Evolutionary conservation across 371 early-diverging fungal species (phyloP).

Genomic region (Circinella umbellata): DNA sequence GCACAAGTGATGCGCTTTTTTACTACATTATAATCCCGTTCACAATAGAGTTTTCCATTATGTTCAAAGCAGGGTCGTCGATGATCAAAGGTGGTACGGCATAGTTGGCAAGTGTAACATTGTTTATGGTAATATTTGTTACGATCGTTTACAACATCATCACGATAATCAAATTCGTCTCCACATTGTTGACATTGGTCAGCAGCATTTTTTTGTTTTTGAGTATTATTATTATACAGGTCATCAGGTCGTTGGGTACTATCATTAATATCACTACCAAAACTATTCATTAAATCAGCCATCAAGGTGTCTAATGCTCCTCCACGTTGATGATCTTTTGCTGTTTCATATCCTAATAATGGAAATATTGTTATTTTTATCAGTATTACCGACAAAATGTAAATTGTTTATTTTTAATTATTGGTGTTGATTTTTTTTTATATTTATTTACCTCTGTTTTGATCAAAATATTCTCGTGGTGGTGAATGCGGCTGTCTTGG

Average conservation of each 20-base stretch:
- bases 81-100: constrained; percentile 65
- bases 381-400: background rate
- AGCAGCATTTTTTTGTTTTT: background rate
- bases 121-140: constrained; percentile 48
- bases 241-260: constrained; percentile 16
- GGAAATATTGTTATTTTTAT: background rate
- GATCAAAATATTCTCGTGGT: constrained; percentile 16
- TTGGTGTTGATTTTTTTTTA: background rate
- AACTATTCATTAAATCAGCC: constrained; percentile 32
- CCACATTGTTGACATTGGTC: constrained; percentile 29
- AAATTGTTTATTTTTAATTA: background rate
- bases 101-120: constrained; percentile 70
- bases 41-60: constrained; percentile 73
- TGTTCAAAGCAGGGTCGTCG: constrained; percentile 68
- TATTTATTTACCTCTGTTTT: constrained; percentile 10
- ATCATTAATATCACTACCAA: constrained; percentile 20
- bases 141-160: constrained; percentile 39
- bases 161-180: constrained; percentile 50
- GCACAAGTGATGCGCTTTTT: constrained; percentile 54
- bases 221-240: background rate
- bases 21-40: constrained; percentile 64
- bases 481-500: constrained; percentile 1
- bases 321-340: constrained; percentile 5
- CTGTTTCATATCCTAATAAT: background rate
- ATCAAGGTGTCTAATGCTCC: constrained; percentile 32